Base-by-base conservation (phyloP, 805 yeast species). In the Schwanniomyces vanrijiae region DNA sequence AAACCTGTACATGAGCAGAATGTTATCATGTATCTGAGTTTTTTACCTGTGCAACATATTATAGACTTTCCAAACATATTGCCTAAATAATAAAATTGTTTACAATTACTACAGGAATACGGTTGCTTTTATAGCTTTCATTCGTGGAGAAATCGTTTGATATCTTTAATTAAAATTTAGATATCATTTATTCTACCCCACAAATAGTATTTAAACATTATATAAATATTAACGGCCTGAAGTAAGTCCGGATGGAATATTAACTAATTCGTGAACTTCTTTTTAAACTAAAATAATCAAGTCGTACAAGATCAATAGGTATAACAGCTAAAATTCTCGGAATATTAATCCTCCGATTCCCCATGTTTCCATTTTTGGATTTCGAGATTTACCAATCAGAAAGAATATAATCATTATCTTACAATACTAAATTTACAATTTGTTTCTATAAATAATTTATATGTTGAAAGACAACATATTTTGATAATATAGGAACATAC, bases 1-100 rank as follows among this genome's bases (percentile, higher is more conserved):
- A 46, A 46, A 13, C 49, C 49, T 9, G 51, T 45, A 42, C 51
- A 48, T 14, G 51, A 48, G 26, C 51, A 48, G 35, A 48, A 48
- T 2, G 51, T 48, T 5, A 48, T 41, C 43, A 48, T 39, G 45
- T 42, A 45, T 22, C 48, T 37, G 20, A 48, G 44, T 20, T 45
- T 37, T 13, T 41, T 19, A 38, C 51, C 46, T 26, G 37, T 11
- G 48, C 44, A 45, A 29, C 42, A 18, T 42, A 45, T 21, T 42
- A 34, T 28, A 20, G 44, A 29, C 13, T 21, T 22, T 9, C 22
- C 22, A 37, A 37, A 20, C 39, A 37, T 37, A 37, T 37, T 31
- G 8, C 20, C 11, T 31, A 10, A 10, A 14, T 7, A 10, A 3
- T 31, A 4, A 5, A 31, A 14, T 7, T 6, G n/a, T 14, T 4